Percentiles rank a stretch among this genome's conserved stretches.
These are phyloP conservation scores for Entamoeba invadens DNA, from an alignment of 208 protist genomes.

Conservation along the genomic window DNA sequence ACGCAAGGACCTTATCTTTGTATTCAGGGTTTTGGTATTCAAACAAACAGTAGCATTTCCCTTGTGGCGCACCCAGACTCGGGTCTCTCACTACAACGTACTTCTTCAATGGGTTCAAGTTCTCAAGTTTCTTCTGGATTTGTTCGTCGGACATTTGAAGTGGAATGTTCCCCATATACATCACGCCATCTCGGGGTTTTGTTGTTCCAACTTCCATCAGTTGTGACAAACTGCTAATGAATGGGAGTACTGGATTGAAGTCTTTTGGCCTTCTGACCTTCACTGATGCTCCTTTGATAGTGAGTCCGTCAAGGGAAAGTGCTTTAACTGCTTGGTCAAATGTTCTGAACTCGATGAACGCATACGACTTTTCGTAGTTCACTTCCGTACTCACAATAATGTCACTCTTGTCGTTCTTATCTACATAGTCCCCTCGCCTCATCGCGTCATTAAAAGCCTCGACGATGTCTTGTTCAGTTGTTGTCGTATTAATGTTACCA, in stretches of 20 bases:
- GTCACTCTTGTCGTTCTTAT: background rate
- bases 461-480: background rate
- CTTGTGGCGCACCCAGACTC: background rate
- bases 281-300: background rate
- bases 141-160: background rate
- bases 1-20: background rate
- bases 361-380: slow-evolving; percentile 1
- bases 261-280: background rate
- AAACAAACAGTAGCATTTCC: background rate
- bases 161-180: slow-evolving; percentile 1
- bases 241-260: background rate
- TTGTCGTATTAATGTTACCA: background rate
- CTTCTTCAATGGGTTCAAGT: background rate
- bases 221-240: background rate
- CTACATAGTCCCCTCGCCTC: background rate
- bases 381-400: background rate
- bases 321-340: background rate
- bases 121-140: background rate
- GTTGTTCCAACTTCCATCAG: background rate
- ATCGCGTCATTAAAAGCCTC: background rate
- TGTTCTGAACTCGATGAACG: background rate
- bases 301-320: background rate
- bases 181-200: background rate
- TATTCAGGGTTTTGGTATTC: slow-evolving; percentile 1
- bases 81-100: background rate